Base-by-base conservation (phyloP, 2,329 filamentous ascomycete species). In the Arthrobotrys entomopaga region DNA sequence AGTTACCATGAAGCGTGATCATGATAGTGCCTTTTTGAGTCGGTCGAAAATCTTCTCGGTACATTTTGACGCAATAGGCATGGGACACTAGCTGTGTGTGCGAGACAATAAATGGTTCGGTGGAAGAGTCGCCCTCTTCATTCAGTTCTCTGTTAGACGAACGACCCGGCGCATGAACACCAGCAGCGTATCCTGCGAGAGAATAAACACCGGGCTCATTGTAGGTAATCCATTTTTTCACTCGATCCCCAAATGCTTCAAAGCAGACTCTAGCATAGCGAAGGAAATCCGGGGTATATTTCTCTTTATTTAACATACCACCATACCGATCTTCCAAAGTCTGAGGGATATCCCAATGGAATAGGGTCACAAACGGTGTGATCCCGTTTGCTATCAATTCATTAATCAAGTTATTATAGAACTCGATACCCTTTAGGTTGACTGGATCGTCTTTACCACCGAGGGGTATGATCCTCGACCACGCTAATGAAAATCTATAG, bases 281-380 rank as follows among this genome's bases (percentile, higher is more conserved):
- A 46, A 85, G 83, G 74, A 84, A 89, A 79, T 89, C 87, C 42
- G 84, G 83, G 1, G 87, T 85, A 77, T 88, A 89, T 79, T 87
- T 86, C 19, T 86, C 84, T 79, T 88, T 86, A 81, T 89, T 86
- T 40, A 89, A 81, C 78, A 87, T 83, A 16, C 87, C 87, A 16
- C 85, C 85, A 78, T 89, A 89, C 43, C 86, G 84, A 79, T 86
- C 84, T 74, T 89, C 82, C 24, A 89, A 82, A 50, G 82, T 84
- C 65, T 87, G 85, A 0, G 88, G 88, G 0, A 87, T 83, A 80
- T 90, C 88, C 87, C 87, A 89, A 77, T 90, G 88, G 80, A 86
- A 89, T 2, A 90, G 82, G 0, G 88, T 90, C 60, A 89, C 82
- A 77, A 89, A 84, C 0, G 88, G 87, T 8, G 83, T 84, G 76